Percentiles rank a stretch among this genome's conserved stretches.
Conservation (phyloP, 2,329 filamentous ascomycete genomes). For the Sclerotinia sclerotiorum region DNA sequence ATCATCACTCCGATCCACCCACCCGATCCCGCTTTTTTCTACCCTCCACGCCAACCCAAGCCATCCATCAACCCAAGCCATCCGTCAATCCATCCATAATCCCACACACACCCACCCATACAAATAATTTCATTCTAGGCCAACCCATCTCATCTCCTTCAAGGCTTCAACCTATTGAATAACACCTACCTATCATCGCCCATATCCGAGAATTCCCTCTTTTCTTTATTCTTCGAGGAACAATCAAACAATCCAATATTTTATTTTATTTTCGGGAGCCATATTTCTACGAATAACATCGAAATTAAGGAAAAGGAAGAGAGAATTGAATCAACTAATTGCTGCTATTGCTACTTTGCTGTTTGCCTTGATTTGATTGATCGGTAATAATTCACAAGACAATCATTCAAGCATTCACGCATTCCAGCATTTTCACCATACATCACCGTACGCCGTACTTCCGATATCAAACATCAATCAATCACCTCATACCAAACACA, state of each 20-base stretch:
- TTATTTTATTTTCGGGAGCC: neutral
- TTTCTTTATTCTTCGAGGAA: neutral
- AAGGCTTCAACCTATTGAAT: neutral
- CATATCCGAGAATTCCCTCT: neutral
- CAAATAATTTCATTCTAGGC: neutral
- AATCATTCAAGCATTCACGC: neutral
- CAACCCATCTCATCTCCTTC: neutral
- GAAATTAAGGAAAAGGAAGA: neutral
- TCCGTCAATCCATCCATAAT: neutral
- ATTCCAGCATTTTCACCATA: neutral
- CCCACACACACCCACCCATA: neutral
- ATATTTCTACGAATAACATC: neutral
- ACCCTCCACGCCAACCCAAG: too few species aligned
- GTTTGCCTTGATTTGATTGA: conserved; percentile 5
- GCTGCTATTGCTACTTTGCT: conserved; percentile 4
- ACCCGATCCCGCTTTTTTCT: neutral
- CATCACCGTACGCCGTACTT: neutral
- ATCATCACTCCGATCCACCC: neutral
- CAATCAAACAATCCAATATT: neutral
- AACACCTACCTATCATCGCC: neutral
- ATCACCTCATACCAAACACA: conserved; percentile 2
- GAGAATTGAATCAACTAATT: neutral
- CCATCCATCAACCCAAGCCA: too few species aligned
- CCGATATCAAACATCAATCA: neutral
- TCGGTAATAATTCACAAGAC: conserved; percentile 14